Percentiles rank a stretch among this genome's conserved stretches.
These are phyloP conservation scores for Naematelia aurantialba DNA, from an alignment of 768 basidiomycete genomes.

Conservation along the genomic window DNA sequence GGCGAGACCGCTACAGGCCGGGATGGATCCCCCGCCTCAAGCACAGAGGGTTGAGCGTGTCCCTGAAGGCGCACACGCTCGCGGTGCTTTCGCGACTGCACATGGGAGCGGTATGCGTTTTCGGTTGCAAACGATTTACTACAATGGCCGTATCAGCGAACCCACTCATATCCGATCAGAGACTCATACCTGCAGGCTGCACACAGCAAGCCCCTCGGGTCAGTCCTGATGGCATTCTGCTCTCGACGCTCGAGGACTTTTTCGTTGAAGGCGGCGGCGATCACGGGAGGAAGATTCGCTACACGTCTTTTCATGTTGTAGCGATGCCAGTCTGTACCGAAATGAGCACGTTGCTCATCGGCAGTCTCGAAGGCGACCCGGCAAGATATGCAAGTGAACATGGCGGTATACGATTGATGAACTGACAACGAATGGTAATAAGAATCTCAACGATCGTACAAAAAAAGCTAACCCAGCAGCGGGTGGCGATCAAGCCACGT, in stretches of 20 bases:
- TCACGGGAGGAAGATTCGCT: conserved; percentile 81
- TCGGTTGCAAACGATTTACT: conserved; percentile 88
- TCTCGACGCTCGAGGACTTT: conserved; percentile 76
- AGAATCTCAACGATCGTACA: not conserved
- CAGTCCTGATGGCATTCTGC: conserved; percentile 68
- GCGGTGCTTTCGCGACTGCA: conserved; percentile 82
- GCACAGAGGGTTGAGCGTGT: not conserved
- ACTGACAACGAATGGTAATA: not conserved
- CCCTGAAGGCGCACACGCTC: conserved; percentile 58
- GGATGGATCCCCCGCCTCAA: not conserved
- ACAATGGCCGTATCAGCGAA: not conserved
- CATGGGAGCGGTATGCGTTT: conserved; percentile 82
- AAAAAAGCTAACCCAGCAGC: not conserved
- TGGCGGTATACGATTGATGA: no score
- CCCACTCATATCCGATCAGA: conserved; percentile 7
- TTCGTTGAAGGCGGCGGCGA: conserved; percentile 70
- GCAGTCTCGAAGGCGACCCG: conserved; percentile 77
- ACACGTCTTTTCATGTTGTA: conserved; percentile 98
- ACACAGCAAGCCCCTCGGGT: conserved; percentile 62
- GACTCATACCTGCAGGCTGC: conserved; percentile 73
- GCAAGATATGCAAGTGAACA: conserved; percentile 89
- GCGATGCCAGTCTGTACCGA: conserved; percentile 88
- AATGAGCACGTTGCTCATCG: conserved; percentile 81
- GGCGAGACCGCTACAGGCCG: not conserved
- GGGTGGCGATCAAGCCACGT: conserved; percentile 1